These are phyloP conservation scores for Leishmania lainsoni DNA, from an alignment of 208 protist species.

Conservation along the genomic window DNA sequence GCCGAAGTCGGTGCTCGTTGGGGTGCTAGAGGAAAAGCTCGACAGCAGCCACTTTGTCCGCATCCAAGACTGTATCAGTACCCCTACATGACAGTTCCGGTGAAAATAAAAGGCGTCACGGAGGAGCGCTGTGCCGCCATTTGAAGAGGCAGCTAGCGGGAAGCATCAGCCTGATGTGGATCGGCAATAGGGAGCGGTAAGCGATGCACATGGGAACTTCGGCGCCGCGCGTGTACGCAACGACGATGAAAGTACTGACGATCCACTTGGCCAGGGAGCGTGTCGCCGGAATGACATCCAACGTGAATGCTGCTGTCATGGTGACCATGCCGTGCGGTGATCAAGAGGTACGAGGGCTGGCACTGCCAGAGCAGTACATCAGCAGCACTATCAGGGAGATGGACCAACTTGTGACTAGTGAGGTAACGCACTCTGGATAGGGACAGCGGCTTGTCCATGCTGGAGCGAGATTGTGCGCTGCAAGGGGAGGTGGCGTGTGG, in stretches of 20 bases:
- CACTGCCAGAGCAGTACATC: slow-evolving; percentile 40
- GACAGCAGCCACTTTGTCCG: slow-evolving; percentile 27
- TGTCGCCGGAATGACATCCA: slow-evolving; percentile 24
- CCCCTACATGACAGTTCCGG: slow-evolving; percentile 28
- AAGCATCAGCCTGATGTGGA: slow-evolving; percentile 29
- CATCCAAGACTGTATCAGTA: slow-evolving; percentile 34
- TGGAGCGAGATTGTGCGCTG: not conserved
- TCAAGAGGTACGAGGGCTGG: slow-evolving; percentile 27
- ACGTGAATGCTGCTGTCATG: slow-evolving; percentile 35
- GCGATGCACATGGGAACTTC: slow-evolving; percentile 32
- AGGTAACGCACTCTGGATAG: slow-evolving; percentile 30
- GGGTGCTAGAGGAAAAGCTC: slow-evolving; percentile 14
- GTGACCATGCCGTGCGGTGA: slow-evolving; percentile 33
- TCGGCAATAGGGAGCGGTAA: slow-evolving; percentile 28
- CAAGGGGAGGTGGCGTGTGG: not conserved
- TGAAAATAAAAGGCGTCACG: slow-evolving; percentile 32
- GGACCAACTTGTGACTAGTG: slow-evolving; percentile 14
- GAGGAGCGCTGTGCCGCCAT: slow-evolving; percentile 31
- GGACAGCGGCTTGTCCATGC: not conserved
- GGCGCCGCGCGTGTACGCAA: slow-evolving; percentile 29
- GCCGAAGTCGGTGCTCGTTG: slow-evolving; percentile 19
- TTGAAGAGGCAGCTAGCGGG: slow-evolving; percentile 31
- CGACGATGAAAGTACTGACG: slow-evolving; percentile 21
- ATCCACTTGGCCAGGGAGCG: slow-evolving; percentile 16
- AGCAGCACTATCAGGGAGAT: slow-evolving; percentile 13